Percentiles rank a stretch among this genome's conserved stretches.
Conservation (phyloP, 202 grass and related monocot genomes). For the Bolboschoenoplectus hybrid region DNA sequence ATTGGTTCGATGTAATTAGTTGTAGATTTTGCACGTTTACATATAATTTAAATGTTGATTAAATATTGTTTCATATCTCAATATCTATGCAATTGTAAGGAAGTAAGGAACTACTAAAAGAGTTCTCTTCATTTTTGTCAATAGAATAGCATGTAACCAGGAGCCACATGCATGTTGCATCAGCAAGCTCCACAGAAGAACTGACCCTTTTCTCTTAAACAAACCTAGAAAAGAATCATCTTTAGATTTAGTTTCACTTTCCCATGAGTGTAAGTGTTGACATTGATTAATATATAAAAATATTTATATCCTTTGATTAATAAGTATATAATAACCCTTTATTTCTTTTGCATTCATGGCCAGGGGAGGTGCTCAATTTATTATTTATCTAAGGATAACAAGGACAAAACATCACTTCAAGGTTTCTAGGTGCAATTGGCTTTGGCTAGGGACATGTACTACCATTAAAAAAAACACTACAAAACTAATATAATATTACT, state of each 20-base stretch:
- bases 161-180: background rate
- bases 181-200: background rate
- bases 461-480: constrained; percentile 21
- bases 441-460: constrained; percentile 15
- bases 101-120: background rate
- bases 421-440: constrained; percentile 25
- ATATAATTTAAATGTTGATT: no score
- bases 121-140: background rate
- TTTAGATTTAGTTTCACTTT: constrained; percentile 32
- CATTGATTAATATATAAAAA: constrained; percentile 16
- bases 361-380: background rate
- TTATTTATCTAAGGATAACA: constrained; percentile 18
- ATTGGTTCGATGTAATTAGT: background rate
- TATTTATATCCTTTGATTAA: background rate
- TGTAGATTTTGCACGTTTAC: no score
- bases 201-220: background rate
- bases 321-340: background rate
- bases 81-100: no score
- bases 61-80: no score
- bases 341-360: constrained; percentile 19
- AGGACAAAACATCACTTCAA: constrained; percentile 39
- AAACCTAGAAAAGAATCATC: background rate
- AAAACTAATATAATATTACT: constrained; percentile 7
- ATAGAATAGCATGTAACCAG: background rate
- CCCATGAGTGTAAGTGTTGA: constrained; percentile 39